These are phyloP conservation scores for Suillus weaverae DNA, from an alignment of 768 basidiomycete species.

Conservation along the genomic window DNA sequence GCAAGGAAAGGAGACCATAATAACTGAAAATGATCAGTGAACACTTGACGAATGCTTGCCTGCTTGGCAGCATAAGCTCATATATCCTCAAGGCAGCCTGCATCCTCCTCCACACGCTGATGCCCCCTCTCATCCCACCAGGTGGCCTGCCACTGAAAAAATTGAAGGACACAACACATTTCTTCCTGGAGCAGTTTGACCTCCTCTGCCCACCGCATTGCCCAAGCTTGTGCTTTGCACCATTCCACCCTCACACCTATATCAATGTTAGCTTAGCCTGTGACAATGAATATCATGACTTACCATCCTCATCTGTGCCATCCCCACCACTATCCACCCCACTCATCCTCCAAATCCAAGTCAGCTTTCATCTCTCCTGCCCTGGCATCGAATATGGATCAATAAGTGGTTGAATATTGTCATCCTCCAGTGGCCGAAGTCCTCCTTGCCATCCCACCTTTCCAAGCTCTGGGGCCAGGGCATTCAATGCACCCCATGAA, in stretches of 20 bases:
- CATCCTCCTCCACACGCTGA: background rate
- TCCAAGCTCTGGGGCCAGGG: background rate
- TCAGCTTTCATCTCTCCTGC: background rate
- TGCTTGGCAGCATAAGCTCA: background rate
- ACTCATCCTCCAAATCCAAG: background rate
- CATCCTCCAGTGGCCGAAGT: background rate
- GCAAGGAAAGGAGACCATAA: background rate
- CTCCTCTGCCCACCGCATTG: slow-evolving; percentile 18
- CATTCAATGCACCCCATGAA: background rate
- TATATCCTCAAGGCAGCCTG: background rate
- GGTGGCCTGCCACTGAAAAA: slow-evolving; percentile 8
- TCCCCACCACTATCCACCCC: background rate
- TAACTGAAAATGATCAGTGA: background rate
- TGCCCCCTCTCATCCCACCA: slow-evolving; percentile 11
- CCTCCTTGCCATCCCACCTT: background rate
- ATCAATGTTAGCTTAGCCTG: background rate
- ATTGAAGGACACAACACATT: slow-evolving; percentile 16
- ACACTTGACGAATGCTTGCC: background rate
- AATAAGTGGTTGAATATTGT: background rate
- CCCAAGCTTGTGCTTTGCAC: slow-evolving; percentile 8
- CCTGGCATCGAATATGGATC: background rate
- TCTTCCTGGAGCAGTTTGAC: slow-evolving; percentile 16
- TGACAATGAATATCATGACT: background rate
- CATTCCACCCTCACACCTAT: background rate
- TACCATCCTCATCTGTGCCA: background rate